These are phyloP conservation scores for Iberis amara DNA, from an alignment of 441 rosid genomes.

Conservation along the genomic window DNA sequence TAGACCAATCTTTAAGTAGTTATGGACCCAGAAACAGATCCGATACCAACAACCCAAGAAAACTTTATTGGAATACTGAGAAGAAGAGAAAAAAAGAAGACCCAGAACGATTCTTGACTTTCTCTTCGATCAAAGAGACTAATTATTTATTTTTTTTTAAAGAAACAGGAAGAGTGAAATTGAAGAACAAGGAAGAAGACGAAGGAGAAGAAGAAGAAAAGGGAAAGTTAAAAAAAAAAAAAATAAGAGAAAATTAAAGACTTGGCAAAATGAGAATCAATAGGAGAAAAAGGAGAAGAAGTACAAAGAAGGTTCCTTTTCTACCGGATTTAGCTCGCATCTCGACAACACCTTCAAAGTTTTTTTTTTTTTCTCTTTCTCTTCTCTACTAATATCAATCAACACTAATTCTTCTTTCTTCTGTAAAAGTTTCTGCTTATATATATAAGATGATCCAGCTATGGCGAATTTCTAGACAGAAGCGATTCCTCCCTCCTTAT, in stretches of 20 bases:
- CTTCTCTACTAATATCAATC: neutral
- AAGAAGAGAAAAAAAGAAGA: neutral
- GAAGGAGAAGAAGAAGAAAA: slow-evolving; percentile 27
- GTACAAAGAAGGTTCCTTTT: slow-evolving; percentile 52
- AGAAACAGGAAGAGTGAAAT: slow-evolving; percentile 18
- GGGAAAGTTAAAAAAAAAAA: slow-evolving; percentile 35
- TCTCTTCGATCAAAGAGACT: slow-evolving; percentile 6
- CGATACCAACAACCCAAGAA: slow-evolving; percentile 17
- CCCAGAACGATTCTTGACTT: slow-evolving; percentile 20
- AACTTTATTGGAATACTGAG: slow-evolving; percentile 11
- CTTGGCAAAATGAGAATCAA: slow-evolving; percentile 66
- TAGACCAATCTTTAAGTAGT: neutral
- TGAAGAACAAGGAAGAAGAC: slow-evolving; percentile 17
- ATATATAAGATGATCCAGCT: slow-evolving; percentile 11
- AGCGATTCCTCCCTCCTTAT: slow-evolving; percentile 29
- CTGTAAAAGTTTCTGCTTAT: neutral
- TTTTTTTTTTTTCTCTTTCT: neutral
- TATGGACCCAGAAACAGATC: slow-evolving; percentile 29
- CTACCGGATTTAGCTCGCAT: slow-evolving; percentile 58
- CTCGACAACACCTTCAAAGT: slow-evolving; percentile 27
- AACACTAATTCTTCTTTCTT: neutral
- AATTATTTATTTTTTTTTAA: neutral
- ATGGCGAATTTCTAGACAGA: slow-evolving; percentile 28
- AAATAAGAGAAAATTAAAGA: slow-evolving; percentile 29
- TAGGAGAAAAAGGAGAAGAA: slow-evolving; percentile 54